These are phyloP conservation scores for Bryum argenteum DNA, from an alignment of 225 moss, liverwort and hornwort genomes.

Conservation along the genomic window DNA sequence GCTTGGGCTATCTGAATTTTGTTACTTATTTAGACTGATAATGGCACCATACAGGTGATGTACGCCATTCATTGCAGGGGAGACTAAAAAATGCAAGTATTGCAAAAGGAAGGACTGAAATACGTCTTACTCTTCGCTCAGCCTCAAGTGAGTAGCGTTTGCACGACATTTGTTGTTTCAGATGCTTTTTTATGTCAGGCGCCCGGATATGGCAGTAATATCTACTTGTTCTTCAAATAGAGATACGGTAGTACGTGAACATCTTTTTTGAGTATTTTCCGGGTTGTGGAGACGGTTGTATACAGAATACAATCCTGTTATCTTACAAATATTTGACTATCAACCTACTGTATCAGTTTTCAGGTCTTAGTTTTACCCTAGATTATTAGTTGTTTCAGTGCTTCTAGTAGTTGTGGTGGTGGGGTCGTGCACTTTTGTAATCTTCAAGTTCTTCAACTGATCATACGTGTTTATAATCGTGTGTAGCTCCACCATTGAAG, in stretches of 20 bases:
- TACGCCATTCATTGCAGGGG: slow-evolving; percentile 94
- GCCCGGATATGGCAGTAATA: not conserved
- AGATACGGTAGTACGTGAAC: not conserved
- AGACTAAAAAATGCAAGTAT: slow-evolving; percentile 79
- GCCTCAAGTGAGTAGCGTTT: slow-evolving; percentile 66
- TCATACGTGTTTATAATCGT: not conserved
- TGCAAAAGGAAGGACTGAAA: slow-evolving; percentile 71
- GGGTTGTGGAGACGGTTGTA: not conserved
- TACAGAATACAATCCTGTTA: not conserved
- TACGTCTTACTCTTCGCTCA: slow-evolving; percentile 81
- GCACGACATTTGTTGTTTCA: not conserved
- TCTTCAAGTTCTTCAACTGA: slow-evolving; percentile 6
- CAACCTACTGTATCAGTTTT: not conserved
- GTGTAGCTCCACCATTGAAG: slow-evolving; percentile 86
- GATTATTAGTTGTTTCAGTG: not conserved
- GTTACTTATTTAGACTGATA: not conserved
- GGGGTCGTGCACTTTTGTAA: slow-evolving; percentile 8
- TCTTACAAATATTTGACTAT: too few species aligned
- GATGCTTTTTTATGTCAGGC: not conserved
- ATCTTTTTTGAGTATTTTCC: not conserved
- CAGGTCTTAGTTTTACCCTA: not conserved
- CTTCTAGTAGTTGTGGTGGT: not conserved
- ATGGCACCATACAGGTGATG: slow-evolving; percentile 67
- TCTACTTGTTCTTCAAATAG: not conserved
- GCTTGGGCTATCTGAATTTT: slow-evolving; percentile 7